These are phyloP conservation scores for Penicillium rolfsii DNA, from an alignment of 2,329 filamentous ascomycete genomes.

Conservation along the genomic window DNA sequence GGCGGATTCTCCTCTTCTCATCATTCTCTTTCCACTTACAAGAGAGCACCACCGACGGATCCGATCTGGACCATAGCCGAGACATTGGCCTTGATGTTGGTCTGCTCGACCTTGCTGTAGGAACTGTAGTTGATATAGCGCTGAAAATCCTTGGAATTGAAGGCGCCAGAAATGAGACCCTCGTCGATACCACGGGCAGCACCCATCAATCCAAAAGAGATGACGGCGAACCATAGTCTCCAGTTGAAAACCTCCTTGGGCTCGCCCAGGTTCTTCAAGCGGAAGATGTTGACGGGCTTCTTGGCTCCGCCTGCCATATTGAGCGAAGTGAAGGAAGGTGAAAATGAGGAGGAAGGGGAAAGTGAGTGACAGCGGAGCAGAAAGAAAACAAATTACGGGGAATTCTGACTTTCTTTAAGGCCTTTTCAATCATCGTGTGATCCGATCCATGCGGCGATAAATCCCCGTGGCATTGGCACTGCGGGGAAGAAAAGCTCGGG, in stretches of 20 bases:
- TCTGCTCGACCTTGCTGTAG: constrained; percentile 58
- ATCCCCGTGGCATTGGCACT: not conserved
- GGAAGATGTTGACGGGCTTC: constrained; percentile 58
- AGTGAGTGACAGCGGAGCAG: not conserved
- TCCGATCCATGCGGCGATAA: not conserved
- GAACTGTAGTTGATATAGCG: constrained; percentile 59
- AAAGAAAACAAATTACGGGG: not conserved
- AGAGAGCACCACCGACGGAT: constrained; percentile 70
- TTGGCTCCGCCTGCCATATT: constrained; percentile 51
- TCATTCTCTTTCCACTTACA: constrained; percentile 43
- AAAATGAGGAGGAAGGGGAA: not conserved
- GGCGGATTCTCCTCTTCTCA: not conserved
- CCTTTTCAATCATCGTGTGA: not conserved
- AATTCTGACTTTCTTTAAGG: constrained; percentile 10
- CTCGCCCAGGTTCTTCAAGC: constrained; percentile 64
- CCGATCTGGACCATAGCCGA: constrained; percentile 82
- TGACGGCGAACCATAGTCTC: constrained; percentile 75
- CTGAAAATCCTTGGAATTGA: constrained; percentile 68
- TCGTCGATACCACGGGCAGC: constrained; percentile 80
- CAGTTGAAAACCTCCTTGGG: constrained; percentile 75
- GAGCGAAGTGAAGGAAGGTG: constrained; percentile 1
- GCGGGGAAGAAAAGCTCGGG: not conserved
- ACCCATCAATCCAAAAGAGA: constrained; percentile 74
- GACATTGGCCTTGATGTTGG: constrained; percentile 75
- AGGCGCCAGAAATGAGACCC: constrained; percentile 73